Conservation (phyloP, 2,329 filamentous ascomycete genomes). For the Alternaria alternata region DNA sequence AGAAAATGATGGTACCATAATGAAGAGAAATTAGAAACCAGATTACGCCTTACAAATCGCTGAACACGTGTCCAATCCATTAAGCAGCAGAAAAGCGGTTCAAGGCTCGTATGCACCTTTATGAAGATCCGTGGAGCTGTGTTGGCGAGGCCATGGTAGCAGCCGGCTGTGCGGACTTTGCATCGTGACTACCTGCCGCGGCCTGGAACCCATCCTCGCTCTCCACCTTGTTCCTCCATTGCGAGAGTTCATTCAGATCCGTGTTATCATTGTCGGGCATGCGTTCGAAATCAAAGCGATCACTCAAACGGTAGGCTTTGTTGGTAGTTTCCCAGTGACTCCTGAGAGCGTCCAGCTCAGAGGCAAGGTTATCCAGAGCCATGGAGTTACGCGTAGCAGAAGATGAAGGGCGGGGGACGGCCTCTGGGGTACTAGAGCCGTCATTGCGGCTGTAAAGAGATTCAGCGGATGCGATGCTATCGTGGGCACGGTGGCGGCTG, state of each 20-base stretch:
- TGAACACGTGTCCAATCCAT: slow-evolving; percentile 1
- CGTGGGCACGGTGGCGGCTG: slow-evolving; percentile 56
- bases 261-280: slow-evolving; percentile 49
- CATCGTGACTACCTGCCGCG: slow-evolving; percentile 5
- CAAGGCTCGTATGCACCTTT: neutral
- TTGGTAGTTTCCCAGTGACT: slow-evolving; percentile 96
- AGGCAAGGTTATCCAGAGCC: slow-evolving; percentile 89
- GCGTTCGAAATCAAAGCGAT: slow-evolving; percentile 84
- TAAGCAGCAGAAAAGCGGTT: neutral
- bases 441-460: slow-evolving; percentile 58
- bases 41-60: neutral
- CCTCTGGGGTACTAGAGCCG: slow-evolving; percentile 46
- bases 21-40: slow-evolving; percentile 3
- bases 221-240: slow-evolving; percentile 47
- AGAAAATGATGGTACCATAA: slow-evolving; percentile 8
- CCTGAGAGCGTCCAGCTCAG: slow-evolving; percentile 87
- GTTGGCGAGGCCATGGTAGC: slow-evolving; percentile 7
- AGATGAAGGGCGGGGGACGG: slow-evolving; percentile 35
- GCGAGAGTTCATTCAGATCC: slow-evolving; percentile 43
- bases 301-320: slow-evolving; percentile 91
- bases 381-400: slow-evolving; percentile 63
- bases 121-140: slow-evolving; percentile 4
- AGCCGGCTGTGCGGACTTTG: slow-evolving; percentile 5
- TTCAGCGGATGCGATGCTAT: slow-evolving; percentile 68
- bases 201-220: slow-evolving; percentile 37